Conservation (phyloP, 192 early-diverging fungal genomes). For the Anaeromyces robustus region DNA sequence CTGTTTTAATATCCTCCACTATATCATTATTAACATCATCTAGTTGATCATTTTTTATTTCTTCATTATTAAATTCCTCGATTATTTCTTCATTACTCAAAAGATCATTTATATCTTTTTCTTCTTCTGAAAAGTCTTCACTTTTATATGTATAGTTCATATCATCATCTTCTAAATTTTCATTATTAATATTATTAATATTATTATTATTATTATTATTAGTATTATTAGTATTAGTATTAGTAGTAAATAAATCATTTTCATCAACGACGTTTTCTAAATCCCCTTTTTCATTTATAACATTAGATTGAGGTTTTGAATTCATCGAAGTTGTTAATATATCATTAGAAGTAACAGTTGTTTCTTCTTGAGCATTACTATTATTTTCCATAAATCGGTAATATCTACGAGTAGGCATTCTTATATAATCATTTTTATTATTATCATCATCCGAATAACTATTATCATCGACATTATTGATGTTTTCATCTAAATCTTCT, state of each 20-base stretch:
- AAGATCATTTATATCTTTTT: neutral
- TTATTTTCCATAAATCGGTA: neutral
- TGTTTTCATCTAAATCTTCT: neutral
- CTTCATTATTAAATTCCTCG: neutral
- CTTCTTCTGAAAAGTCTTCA: neutral
- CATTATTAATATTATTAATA: neutral
- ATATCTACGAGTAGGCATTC: neutral
- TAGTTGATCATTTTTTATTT: neutral
- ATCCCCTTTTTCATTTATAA: neutral
- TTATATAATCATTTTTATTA: neutral
- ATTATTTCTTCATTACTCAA: neutral
- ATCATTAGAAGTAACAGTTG: neutral
- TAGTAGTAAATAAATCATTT: neutral
- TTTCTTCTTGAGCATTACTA: neutral
- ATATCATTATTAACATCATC: neutral
- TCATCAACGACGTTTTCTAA: neutral
- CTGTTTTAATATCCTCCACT: neutral
- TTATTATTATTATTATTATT: neutral
- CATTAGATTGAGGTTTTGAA: neutral
- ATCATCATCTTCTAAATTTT: neutral
- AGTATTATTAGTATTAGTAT: neutral
- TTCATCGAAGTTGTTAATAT: neutral
- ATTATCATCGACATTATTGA: too few relatives aligned
- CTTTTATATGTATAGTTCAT: neutral
- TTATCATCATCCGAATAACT: neutral